Conservation (phyloP, 2,329 filamentous ascomycete species). For the Sporothrix curviconia region DNA sequence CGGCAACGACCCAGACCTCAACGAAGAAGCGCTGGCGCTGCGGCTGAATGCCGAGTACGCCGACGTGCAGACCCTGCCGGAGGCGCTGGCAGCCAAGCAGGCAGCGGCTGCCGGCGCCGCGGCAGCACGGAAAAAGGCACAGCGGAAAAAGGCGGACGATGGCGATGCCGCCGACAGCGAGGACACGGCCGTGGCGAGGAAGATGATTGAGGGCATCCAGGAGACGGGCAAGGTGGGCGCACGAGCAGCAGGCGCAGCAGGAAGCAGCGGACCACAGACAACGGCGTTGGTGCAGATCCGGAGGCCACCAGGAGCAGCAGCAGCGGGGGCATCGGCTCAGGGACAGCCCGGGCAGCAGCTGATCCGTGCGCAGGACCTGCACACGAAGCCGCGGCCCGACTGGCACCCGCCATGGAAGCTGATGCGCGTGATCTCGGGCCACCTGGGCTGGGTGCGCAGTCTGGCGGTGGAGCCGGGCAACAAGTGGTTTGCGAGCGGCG, state of each 20-base stretch:
- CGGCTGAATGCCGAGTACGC: slow-evolving; percentile 70
- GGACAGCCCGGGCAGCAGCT: slow-evolving; percentile 33
- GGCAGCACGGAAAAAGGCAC: slow-evolving; percentile 36
- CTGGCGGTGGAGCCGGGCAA: slow-evolving; percentile 93
- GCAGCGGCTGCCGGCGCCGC: slow-evolving; percentile 57
- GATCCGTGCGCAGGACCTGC: slow-evolving; percentile 27
- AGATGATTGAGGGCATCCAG: slow-evolving; percentile 60
- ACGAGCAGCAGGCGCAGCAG: slow-evolving; percentile 14
- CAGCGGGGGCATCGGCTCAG: slow-evolving; percentile 20
- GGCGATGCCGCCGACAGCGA: slow-evolving; percentile 22
- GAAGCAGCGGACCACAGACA: slow-evolving; percentile 22
- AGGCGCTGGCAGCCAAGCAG: slow-evolving; percentile 72
- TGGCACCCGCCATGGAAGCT: slow-evolving; percentile 99
- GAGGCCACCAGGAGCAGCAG: slow-evolving; percentile 21
- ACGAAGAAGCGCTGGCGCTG: slow-evolving; percentile 41
- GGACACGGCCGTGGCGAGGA: slow-evolving; percentile 49
- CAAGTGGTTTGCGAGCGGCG: slow-evolving; percentile 94
- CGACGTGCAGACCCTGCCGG: slow-evolving; percentile 68
- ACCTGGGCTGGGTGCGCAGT: slow-evolving; percentile 87
- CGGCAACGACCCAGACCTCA: slow-evolving; percentile 32
- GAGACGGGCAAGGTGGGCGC: slow-evolving; percentile 30
- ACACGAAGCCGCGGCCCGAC: slow-evolving; percentile 61
- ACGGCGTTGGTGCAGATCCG: slow-evolving; percentile 33
- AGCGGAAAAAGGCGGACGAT: slow-evolving; percentile 36
- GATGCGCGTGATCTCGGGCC: slow-evolving; percentile 94